phyloP scores from a whole-genome alignment of 1,139 yeast genomes.

The Kodamaea arcana region DNA sequence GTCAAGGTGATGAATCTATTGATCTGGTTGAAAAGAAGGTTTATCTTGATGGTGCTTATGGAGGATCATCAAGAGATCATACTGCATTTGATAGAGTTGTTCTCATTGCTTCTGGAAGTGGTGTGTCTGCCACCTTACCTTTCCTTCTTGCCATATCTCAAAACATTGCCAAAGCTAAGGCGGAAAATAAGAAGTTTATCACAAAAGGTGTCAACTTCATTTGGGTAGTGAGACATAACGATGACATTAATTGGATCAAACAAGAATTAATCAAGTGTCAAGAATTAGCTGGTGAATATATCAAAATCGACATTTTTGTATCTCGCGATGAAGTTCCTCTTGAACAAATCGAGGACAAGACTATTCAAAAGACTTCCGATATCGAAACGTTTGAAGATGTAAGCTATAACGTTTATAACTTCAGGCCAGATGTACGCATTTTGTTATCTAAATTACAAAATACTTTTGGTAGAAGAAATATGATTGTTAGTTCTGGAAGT shows the following conservation, averaged over 20 bases:
- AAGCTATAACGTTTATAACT: constrained; percentile 16
- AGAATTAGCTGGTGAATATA: constrained; percentile 19
- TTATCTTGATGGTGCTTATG: constrained; percentile 61
- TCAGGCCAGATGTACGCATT: constrained; percentile 32
- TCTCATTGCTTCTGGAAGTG: constrained; percentile 49
- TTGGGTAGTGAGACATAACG: constrained; percentile 44
- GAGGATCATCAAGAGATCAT: constrained; percentile 51
- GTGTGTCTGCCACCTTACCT: constrained; percentile 53
- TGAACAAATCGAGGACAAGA: neutral
- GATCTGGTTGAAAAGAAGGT: constrained; percentile 27
- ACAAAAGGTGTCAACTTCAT: constrained; percentile 36
- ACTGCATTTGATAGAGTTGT: constrained; percentile 46
- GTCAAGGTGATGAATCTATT: constrained; percentile 16
- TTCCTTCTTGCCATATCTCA: constrained; percentile 30
- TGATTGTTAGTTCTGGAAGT: constrained; percentile 52
- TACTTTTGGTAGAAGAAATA: constrained; percentile 34
- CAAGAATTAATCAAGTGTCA: constrained; percentile 34
- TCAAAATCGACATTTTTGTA: constrained; percentile 28
- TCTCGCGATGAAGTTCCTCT: constrained; percentile 2
- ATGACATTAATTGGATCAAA: constrained; percentile 43
- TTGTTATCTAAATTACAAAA: constrained; percentile 17
- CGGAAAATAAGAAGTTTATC: constrained; percentile 10
- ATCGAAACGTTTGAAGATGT: neutral
- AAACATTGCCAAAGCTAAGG: constrained; percentile 13
- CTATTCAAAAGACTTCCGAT: neutral